A percentile compares a stretch with the other conserved stretches of the same genome.
These are phyloP conservation scores for Metahyphopichia silvanorum DNA, from an alignment of 805 yeast genomes.

Conservation along the genomic window DNA sequence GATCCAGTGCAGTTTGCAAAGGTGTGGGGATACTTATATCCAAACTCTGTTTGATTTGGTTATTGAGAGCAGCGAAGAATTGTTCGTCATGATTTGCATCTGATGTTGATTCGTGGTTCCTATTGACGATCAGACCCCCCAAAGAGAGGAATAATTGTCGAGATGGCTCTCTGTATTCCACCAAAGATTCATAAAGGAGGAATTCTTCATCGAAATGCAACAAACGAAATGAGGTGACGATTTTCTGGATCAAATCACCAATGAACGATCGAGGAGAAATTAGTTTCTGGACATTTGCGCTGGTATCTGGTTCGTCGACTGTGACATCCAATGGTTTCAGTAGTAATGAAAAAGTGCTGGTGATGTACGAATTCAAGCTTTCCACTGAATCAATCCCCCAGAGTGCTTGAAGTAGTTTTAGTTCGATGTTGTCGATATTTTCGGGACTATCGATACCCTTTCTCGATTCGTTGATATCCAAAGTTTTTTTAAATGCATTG, in stretches of 20 bases:
- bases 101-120: slow-evolving; percentile 1
- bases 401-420: slow-evolving; percentile 31
- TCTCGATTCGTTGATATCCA: neutral
- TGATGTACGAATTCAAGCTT: slow-evolving; percentile 26
- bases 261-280: slow-evolving; percentile 20
- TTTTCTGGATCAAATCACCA: slow-evolving; percentile 30
- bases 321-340: slow-evolving; percentile 2
- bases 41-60: slow-evolving; percentile 5
- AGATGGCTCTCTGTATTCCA: slow-evolving; percentile 27
- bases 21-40: slow-evolving; percentile 9
- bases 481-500: slow-evolving; percentile 11
- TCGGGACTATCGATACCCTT: slow-evolving; percentile 4
- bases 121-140: slow-evolving; percentile 5
- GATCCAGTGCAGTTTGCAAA: slow-evolving; percentile 4
- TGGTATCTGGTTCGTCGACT: slow-evolving; percentile 1
- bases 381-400: slow-evolving; percentile 53
- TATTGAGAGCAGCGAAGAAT: slow-evolving; percentile 13
- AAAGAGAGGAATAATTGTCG: slow-evolving; percentile 14
- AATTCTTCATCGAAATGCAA: slow-evolving; percentile 37
- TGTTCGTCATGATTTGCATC: slow-evolving; percentile 6
- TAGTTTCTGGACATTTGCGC: neutral
- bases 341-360: neutral
- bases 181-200: slow-evolving; percentile 31
- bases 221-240: slow-evolving; percentile 28
- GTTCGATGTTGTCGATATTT: slow-evolving; percentile 17